Conservation (phyloP, 163 green algal genomes). For the Trebouxia gelatinosa region DNA sequence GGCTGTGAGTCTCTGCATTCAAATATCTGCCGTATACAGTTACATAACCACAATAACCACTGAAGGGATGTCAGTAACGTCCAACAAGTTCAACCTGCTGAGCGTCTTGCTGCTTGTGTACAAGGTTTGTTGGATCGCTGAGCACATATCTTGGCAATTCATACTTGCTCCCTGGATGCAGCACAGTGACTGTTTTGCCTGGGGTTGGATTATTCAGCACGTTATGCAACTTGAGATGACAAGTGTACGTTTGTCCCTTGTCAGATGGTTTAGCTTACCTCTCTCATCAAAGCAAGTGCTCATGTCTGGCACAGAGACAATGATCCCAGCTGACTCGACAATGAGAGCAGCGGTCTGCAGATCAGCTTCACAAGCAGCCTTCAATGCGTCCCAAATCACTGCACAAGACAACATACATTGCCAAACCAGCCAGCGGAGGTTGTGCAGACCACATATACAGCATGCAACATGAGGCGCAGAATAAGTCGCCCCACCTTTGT, state of each 20-base stretch:
- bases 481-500: constrained; percentile 49
- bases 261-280: constrained; percentile 37
- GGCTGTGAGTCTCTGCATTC: too few species aligned
- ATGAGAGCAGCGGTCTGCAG: constrained; percentile 64
- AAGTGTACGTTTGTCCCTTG: too few species aligned
- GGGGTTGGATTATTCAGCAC: too few species aligned
- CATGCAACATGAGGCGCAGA: background rate
- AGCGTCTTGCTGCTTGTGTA: constrained; percentile 3
- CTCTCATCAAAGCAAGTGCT: constrained; percentile 82
- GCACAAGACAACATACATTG: constrained; percentile 5
- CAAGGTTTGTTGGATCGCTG: constrained; percentile 63
- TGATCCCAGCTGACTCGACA: constrained; percentile 77
- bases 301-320: constrained; percentile 73
- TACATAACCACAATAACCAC: too few species aligned
- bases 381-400: constrained; percentile 88
- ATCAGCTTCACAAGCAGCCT: constrained; percentile 65
- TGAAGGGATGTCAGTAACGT: too few species aligned
- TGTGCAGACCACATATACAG: background rate
- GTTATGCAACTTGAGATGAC: too few species aligned
- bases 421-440: background rate
- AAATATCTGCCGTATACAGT: too few species aligned
- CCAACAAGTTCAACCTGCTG: background rate
- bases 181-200: background rate
- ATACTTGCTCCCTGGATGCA: constrained; percentile 64
- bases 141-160: constrained; percentile 82